phyloP scores from a whole-genome alignment of 352 stramenopile species.

The Lagenidium sp. region DNA sequence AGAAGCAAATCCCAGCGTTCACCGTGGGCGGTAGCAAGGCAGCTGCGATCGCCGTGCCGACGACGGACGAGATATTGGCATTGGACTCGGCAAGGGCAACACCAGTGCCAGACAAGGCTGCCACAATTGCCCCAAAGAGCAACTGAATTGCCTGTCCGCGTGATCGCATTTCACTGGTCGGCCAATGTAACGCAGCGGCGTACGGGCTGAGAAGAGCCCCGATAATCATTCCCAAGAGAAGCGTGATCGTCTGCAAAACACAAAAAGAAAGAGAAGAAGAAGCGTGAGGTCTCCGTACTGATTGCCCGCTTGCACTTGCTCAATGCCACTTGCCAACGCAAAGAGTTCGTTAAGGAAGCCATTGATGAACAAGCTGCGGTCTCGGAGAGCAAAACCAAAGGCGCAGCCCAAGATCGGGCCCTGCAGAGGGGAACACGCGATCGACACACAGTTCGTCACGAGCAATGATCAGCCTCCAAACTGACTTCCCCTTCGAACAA shows the following conservation, averaged over 20 bases:
- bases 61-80: conserved; percentile 84
- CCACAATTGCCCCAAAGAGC: conserved; percentile 74
- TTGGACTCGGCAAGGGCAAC: conserved; percentile 81
- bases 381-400: conserved; percentile 72
- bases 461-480: too few relatives aligned
- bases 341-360: conserved; percentile 78
- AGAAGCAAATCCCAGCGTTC: conserved; percentile 84
- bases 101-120: conserved; percentile 61
- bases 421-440: conserved; percentile 25
- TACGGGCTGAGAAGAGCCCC: conserved; percentile 73
- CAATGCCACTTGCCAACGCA: conserved; percentile 42
- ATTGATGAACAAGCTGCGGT: conserved; percentile 78
- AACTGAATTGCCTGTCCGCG: conserved; percentile 71
- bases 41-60: conserved; percentile 81
- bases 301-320: too few relatives aligned
- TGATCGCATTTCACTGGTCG: conserved; percentile 73
- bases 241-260: conserved; percentile 44
- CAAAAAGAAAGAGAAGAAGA: neutral
- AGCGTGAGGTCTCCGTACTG: too few relatives aligned
- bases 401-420: conserved; percentile 76
- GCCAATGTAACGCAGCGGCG: conserved; percentile 67
- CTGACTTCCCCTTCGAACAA: too few relatives aligned
- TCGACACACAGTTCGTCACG: too few relatives aligned
- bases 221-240: conserved; percentile 76
- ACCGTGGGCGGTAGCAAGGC: conserved; percentile 75